Conservation (phyloP, 2,329 filamentous ascomycete species). For the Fusarium sp. region DNA sequence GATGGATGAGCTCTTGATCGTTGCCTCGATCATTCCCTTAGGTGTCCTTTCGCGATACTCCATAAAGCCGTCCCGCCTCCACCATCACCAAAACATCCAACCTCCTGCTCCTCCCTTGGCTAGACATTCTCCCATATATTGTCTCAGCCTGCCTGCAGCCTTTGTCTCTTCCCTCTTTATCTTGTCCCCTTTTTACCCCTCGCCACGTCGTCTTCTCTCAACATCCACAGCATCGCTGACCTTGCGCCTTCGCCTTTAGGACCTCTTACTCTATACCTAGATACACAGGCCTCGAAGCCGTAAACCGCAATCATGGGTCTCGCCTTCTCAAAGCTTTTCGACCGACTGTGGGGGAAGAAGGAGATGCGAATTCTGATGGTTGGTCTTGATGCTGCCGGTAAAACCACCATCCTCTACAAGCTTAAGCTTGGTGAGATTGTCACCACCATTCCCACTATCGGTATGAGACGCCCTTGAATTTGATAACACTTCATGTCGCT, state of each 20-base stretch:
- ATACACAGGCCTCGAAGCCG: slow-evolving; percentile 49
- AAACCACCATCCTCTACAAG: slow-evolving; percentile 99
- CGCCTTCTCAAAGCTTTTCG: slow-evolving; percentile 95
- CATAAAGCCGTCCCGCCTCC: slow-evolving; percentile 43
- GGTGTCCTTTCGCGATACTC: slow-evolving; percentile 47
- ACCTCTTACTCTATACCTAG: slow-evolving; percentile 44
- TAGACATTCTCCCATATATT: slow-evolving; percentile 21
- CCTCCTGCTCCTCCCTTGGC: slow-evolving; percentile 37
- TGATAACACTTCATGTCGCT: slow-evolving; percentile 26
- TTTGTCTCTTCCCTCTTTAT: slow-evolving; percentile 27
- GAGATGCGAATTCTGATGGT: slow-evolving; percentile 99
- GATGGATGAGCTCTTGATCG: slow-evolving; percentile 31
- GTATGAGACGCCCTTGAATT: slow-evolving; percentile 59
- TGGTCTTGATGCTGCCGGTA: slow-evolving; percentile 98
- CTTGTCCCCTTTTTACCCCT: slow-evolving; percentile 29
- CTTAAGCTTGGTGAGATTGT: slow-evolving; percentile 99
- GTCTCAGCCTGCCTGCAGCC: slow-evolving; percentile 29
- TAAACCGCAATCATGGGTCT: slow-evolving; percentile 90
- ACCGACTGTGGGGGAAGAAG: slow-evolving; percentile 98
- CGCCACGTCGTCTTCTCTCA: slow-evolving; percentile 28
- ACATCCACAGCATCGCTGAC: slow-evolving; percentile 31
- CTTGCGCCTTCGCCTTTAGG: slow-evolving; percentile 38
- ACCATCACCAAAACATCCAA: slow-evolving; percentile 40
- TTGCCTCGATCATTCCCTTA: slow-evolving; percentile 44
- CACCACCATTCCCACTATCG: slow-evolving; percentile 98